A percentile compares a stretch with the other conserved stretches of the same genome.
Conservation (phyloP, 1,284 basidiomycete genomes). For the Marasmius oreades region DNA sequence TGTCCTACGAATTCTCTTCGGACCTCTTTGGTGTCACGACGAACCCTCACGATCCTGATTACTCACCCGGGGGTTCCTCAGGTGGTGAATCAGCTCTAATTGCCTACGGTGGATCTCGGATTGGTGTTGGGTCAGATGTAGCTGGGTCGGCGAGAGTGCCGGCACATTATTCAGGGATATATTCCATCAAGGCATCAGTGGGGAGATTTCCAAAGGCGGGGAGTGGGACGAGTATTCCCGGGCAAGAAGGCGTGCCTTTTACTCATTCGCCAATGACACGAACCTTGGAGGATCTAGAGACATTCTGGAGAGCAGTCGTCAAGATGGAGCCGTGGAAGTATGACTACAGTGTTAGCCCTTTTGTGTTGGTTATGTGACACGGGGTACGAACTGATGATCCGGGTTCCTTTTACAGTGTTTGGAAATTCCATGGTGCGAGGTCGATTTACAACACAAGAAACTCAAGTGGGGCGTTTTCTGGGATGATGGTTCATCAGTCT, state of each 20-base stretch:
- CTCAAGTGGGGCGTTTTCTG: slow-evolving; percentile 53
- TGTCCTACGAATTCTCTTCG: slow-evolving; percentile 72
- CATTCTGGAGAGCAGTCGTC: slow-evolving; percentile 58
- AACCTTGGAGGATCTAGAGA: slow-evolving; percentile 62
- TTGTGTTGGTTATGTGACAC: not conserved
- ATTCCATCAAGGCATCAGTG: slow-evolving; percentile 54
- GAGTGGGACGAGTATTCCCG: slow-evolving; percentile 42
- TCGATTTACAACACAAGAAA: slow-evolving; percentile 39
- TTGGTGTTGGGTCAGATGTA: slow-evolving; percentile 76
- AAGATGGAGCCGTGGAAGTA: slow-evolving; percentile 59
- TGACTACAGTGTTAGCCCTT: slow-evolving; percentile 45
- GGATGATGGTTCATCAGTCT: slow-evolving; percentile 58
- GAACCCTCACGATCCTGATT: slow-evolving; percentile 59
- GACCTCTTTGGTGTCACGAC: slow-evolving; percentile 64
- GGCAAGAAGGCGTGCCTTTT: slow-evolving; percentile 59
- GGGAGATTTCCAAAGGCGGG: slow-evolving; percentile 50
- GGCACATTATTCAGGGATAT: slow-evolving; percentile 68
- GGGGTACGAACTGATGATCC: not conserved
- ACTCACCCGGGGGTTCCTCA: slow-evolving; percentile 66
- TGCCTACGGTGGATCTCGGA: slow-evolving; percentile 62
- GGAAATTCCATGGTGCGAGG: slow-evolving; percentile 53
- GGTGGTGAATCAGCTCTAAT: slow-evolving; percentile 73
- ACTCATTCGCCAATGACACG: slow-evolving; percentile 69
- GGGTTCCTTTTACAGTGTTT: slow-evolving; percentile 37
- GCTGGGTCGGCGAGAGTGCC: slow-evolving; percentile 73